A percentile compares a stretch with the other conserved stretches of the same genome.
phyloP scores from a whole-genome alignment of 306 rosid species.

The barrel medic (Medicago truncatula) region MtrunA17r5.0-ANR NC_053048.1:37249501-37250000 shows the following conservation, averaged over 20 bases:
- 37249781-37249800: constrained; percentile 21
- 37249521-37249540: too few relatives aligned
- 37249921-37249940: constrained; percentile 2
- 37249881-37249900: constrained; percentile 23
- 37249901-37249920: constrained; percentile 29
- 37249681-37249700: not conserved
- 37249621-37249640: not conserved
- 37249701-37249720: not conserved
- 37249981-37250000: constrained; percentile 93
- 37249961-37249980: constrained; percentile 90
- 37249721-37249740: not conserved
- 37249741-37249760: not conserved
- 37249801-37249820: not conserved
- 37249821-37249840: not conserved
- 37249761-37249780: not conserved
- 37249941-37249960: constrained; percentile 46
- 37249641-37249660: too few relatives aligned
- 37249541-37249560: too few relatives aligned
- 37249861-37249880: constrained; percentile 16
- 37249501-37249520: too few relatives aligned
- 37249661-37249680: not conserved
- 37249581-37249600: not conserved
- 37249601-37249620: not conserved
- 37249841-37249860: constrained; percentile 29
- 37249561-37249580: not conserved